Evolutionary conservation across 257 asterid species (phyloP).

Genomic region (Mitragyna speciosa): DNA sequence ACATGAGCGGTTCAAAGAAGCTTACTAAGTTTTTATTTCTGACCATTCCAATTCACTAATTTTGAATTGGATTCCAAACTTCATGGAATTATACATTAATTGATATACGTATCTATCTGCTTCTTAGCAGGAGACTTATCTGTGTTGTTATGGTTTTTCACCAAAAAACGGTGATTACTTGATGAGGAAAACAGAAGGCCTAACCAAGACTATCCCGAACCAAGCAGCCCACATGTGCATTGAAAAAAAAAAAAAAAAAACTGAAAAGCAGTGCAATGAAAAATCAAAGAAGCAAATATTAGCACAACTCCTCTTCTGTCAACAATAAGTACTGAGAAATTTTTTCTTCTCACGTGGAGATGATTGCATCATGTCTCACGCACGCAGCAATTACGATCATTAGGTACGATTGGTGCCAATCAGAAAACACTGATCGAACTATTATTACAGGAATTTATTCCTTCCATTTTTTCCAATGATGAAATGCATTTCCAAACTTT

Average conservation of each 20-base stretch:
- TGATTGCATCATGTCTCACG: conserved; percentile 11
- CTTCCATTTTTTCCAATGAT: background rate
- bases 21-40: background rate
- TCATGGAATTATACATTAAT: conserved; percentile 4
- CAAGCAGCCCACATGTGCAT: conserved; percentile 21
- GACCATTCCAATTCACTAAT: background rate
- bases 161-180: background rate
- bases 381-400: conserved; percentile 36
- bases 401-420: background rate
- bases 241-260: background rate
- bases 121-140: conserved; percentile 7
- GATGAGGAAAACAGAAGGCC: background rate
- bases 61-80: conserved; percentile 19
- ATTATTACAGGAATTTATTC: no score
- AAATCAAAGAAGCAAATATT: background rate
- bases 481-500: conserved; percentile 28
- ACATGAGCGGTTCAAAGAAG: background rate
- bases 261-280: background rate
- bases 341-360: conserved; percentile 19
- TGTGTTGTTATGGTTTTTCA: background rate
- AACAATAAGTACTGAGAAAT: background rate
- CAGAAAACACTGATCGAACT: background rate
- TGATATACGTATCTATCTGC: background rate
- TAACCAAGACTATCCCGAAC: conserved; percentile 2
- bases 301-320: background rate